Conservation (phyloP, 2,329 filamentous ascomycete species). For the Dryadomyces quercus-mongolicae region DNA sequence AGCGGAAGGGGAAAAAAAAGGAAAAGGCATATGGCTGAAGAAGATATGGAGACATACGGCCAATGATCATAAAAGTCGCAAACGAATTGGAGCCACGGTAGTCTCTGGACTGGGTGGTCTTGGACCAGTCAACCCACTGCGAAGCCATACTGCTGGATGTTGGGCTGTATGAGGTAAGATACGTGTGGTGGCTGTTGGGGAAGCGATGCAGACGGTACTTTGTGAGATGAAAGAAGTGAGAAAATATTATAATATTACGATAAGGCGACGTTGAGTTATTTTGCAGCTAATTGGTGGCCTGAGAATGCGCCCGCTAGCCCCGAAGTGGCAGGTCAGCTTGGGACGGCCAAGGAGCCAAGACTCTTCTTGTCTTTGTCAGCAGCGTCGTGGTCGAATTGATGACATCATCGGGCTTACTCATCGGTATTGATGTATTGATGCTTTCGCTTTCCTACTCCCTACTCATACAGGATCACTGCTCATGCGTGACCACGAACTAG, state of each 20-base stretch:
- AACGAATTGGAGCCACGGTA: slow-evolving; percentile 60
- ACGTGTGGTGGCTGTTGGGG: background rate
- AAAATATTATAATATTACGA: background rate
- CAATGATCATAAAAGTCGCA: slow-evolving; percentile 92
- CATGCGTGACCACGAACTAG: too few species aligned
- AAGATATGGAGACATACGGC: slow-evolving; percentile 50
- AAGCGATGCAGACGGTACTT: background rate
- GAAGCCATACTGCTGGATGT: background rate
- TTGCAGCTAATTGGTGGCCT: background rate
- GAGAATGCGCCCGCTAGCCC: too few species aligned
- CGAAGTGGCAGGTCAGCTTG: too few species aligned
- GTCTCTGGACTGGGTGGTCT: slow-evolving; percentile 44
- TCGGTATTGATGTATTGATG: too few species aligned
- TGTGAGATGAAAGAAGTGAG: background rate
- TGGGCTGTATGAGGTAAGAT: too few species aligned
- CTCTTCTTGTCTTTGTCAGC: too few species aligned
- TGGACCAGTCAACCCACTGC: slow-evolving; percentile 38
- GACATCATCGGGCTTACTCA: too few species aligned
- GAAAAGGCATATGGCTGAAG: slow-evolving; percentile 4
- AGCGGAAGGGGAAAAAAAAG: slow-evolving; percentile 6
- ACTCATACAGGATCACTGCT: too few species aligned
- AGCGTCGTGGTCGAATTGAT: too few species aligned
- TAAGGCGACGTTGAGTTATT: background rate
- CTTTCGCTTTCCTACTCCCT: too few species aligned
- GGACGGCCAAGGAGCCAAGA: too few species aligned